These are phyloP conservation scores for Sarocladiaceae sp. DNA, from an alignment of 2,329 filamentous ascomycete species.

Conservation along the genomic window DNA sequence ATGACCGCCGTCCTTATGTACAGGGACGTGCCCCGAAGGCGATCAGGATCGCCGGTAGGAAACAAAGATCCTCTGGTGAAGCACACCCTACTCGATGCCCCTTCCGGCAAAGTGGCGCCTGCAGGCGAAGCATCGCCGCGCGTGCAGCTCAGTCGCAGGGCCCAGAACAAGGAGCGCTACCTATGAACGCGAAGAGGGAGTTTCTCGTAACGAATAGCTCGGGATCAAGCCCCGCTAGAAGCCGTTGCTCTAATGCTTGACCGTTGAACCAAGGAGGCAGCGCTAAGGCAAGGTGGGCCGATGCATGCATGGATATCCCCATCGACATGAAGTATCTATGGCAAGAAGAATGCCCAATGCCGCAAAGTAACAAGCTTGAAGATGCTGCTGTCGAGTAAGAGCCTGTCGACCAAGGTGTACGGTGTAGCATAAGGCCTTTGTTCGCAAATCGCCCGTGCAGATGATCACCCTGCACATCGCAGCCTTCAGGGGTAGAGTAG, in stretches of 20 bases:
- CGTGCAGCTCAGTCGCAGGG: neutral
- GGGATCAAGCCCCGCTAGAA: neutral
- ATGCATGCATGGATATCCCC: neutral
- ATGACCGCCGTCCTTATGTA: slow-evolving; percentile 1
- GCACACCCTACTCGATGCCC: neutral
- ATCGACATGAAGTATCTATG: neutral
- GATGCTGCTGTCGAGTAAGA: too few relatives aligned
- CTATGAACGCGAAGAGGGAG: neutral
- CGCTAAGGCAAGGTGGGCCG: neutral
- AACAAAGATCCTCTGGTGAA: slow-evolving; percentile 6
- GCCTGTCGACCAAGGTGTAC: too few relatives aligned
- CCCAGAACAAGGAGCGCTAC: neutral
- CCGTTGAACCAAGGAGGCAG: slow-evolving; percentile 5
- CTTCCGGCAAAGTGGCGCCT: slow-evolving; percentile 4
- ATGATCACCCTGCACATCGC: too few relatives aligned
- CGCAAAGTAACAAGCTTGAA: too few relatives aligned
- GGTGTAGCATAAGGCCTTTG: too few relatives aligned
- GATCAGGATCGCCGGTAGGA: slow-evolving; percentile 7
- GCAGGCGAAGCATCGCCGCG: neutral
- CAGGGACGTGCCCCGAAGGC: neutral
- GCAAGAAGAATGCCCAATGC: too few relatives aligned
- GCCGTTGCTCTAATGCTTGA: slow-evolving; percentile 5
- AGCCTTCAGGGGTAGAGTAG: too few relatives aligned
- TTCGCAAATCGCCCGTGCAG: too few relatives aligned
- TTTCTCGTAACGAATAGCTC: neutral